Percentiles rank a stretch among this genome's conserved stretches.
Evolutionary conservation across 345 rosid species (phyloP).

Genomic region (Schrenkiella parvula): DNA sequence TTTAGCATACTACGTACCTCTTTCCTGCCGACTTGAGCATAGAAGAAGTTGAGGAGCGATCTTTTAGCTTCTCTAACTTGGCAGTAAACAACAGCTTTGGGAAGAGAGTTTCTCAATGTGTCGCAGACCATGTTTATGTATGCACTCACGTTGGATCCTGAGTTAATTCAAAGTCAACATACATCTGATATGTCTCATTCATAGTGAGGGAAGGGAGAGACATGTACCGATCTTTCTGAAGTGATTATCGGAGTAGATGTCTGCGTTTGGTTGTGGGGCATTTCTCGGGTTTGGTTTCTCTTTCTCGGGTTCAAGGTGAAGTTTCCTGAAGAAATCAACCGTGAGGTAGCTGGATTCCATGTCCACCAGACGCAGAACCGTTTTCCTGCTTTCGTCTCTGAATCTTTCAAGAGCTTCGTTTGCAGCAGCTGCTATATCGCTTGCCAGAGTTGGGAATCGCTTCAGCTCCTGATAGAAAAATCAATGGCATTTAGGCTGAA

Average conservation of each 20-base stretch:
- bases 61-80: constrained; percentile 96
- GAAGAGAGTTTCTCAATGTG: constrained; percentile 81
- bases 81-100: constrained; percentile 94
- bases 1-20: constrained; percentile 54
- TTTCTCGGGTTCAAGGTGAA: constrained; percentile 83
- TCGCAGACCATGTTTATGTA: constrained; percentile 94
- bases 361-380: constrained; percentile 82
- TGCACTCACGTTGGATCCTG: constrained; percentile 91
- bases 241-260: constrained; percentile 70
- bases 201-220: background rate
- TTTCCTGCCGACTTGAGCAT: constrained; percentile 81
- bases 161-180: constrained; percentile 3
- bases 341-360: constrained; percentile 98
- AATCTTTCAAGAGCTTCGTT: constrained; percentile 89
- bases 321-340: constrained; percentile 93
- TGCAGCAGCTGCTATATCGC: constrained; percentile 93
- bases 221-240: constrained; percentile 76
- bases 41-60: constrained; percentile 79
- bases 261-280: constrained; percentile 48
- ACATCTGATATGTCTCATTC: constrained; percentile 2
- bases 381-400: constrained; percentile 89
- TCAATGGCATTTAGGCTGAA: background rate
- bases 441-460: constrained; percentile 84
- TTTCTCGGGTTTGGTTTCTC: constrained; percentile 42
- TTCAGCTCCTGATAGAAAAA: constrained; percentile 63